Evolutionary conservation across 2,329 filamentous ascomycete genomes (phyloP), one percentile per base, ranked within the genome.

Genomic region (Clarireedia monteithiana): DNA sequence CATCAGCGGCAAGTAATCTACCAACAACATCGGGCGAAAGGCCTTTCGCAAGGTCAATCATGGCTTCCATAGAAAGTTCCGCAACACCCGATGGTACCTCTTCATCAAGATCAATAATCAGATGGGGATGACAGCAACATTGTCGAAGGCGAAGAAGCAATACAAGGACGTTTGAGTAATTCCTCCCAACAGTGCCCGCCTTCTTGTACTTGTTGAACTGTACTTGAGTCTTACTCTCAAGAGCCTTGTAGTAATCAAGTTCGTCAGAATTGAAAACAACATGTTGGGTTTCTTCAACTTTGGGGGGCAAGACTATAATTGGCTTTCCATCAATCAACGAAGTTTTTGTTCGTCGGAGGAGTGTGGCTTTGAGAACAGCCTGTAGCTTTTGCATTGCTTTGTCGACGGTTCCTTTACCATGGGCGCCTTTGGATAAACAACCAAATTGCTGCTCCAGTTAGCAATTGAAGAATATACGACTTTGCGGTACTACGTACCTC

Each of bases 91-190:
- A 49, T 49, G 49, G 24, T 9, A 63, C 60, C 6, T 62, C 63
- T 42, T 66, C 71, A 26, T 81, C 81, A 52, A 88, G 81, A 65
- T 90, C 84, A 26, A 77, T 79, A 63, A 88, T 84, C 27, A 89
- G 72, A 65, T 85, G 83, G 1, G 87, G 88, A 68, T 92, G 89
- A 63, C 88, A 91, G 64, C 86, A 90, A 20, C 86, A 85, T 70
- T 92, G 89, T 17, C 89, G 84, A n/a, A 94, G 77, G 24, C 89
- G 84, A 46, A 94, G 76, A 45, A 94, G 77, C 17, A 96, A 76
- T 7, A 95, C 86, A 23, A 96, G 75, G 45, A 95, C 85, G 62
- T 86, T 86, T 6, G 86, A 86, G 67, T 96, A 96, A 57, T 88
- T 83, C 59, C 79, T 82, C 39, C 81, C 83, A 14, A 94, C 76